Percentiles rank a stretch among this genome's conserved stretches.
Conservation (phyloP, 2,329 filamentous ascomycete genomes). For the Apiospora saccharicola region DNA sequence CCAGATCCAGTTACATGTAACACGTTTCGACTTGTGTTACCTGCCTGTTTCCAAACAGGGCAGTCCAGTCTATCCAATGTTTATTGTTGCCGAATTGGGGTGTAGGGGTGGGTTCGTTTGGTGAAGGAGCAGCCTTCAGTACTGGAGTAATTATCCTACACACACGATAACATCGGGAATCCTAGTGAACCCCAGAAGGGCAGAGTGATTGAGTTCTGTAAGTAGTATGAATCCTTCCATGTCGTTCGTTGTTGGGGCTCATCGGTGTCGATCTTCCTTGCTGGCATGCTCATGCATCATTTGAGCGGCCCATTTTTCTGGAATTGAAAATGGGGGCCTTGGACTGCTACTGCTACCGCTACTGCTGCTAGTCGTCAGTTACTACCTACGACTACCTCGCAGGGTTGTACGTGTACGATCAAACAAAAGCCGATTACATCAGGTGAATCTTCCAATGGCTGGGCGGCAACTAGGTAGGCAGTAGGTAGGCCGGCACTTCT, state of each 20-base stretch:
- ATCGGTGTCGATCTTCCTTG: background rate
- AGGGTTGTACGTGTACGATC: too few species aligned
- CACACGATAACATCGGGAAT: too few species aligned
- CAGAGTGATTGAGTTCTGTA: too few species aligned
- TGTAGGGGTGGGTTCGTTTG: background rate
- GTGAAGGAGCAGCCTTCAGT: background rate
- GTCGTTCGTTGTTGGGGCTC: background rate
- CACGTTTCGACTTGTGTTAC: slow-evolving; percentile 12
- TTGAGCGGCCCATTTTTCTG: background rate
- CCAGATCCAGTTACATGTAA: background rate
- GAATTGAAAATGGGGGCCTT: slow-evolving; percentile 2
- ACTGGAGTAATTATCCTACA: background rate
- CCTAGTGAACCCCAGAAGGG: too few species aligned
- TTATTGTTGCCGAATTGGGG: background rate
- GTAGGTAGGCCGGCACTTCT: background rate
- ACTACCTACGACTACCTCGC: background rate
- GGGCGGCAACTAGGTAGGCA: too few species aligned
- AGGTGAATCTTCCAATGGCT: too few species aligned
- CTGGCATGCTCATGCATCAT: background rate
- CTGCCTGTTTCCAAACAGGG: background rate
- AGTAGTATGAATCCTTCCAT: background rate
- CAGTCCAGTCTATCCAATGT: background rate
- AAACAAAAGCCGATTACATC: too few species aligned
- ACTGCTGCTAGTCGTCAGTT: too few species aligned
- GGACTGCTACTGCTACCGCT: background rate